Percentiles rank a stretch among this genome's conserved stretches.
These are phyloP conservation scores for Eragrostis curvula DNA, from an alignment of 176 grass and related monocot species.

Conservation along the genomic window DNA sequence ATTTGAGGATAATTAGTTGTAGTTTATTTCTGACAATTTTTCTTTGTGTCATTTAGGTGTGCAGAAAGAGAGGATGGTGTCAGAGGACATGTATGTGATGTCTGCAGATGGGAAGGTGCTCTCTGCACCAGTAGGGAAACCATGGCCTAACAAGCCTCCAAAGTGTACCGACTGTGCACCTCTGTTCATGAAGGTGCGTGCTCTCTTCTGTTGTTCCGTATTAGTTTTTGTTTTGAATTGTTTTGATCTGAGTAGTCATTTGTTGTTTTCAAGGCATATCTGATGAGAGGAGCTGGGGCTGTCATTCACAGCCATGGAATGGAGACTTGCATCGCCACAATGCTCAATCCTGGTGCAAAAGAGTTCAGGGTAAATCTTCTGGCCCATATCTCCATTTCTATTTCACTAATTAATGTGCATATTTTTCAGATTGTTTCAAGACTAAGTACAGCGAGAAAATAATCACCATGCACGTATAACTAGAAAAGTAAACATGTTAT, in stretches of 20 bases:
- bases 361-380: slow-evolving; percentile 78
- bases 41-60: slow-evolving; percentile 59
- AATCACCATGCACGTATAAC: not conserved
- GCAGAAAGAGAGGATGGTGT: slow-evolving; percentile 94
- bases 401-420: not conserved
- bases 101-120: slow-evolving; percentile 65
- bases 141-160: slow-evolving; percentile 79
- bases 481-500: not conserved
- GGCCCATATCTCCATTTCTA: slow-evolving; percentile 21
- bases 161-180: slow-evolving; percentile 95
- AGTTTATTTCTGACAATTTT: slow-evolving; percentile 10
- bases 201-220: slow-evolving; percentile 5
- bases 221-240: not conserved
- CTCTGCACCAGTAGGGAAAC: slow-evolving; percentile 59
- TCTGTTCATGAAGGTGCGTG: slow-evolving; percentile 82
- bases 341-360: slow-evolving; percentile 84
- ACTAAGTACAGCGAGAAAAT: not conserved
- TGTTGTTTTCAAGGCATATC: slow-evolving; percentile 68
- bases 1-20: not conserved
- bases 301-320: slow-evolving; percentile 99
- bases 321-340: slow-evolving; percentile 88
- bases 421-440: not conserved
- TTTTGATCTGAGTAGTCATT: slow-evolving; percentile 1
- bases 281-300: slow-evolving; percentile 93
- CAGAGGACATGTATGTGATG: slow-evolving; percentile 90